These are phyloP conservation scores for Camelina hispida DNA, from an alignment of 345 rosid species.

Conservation along the genomic window DNA sequence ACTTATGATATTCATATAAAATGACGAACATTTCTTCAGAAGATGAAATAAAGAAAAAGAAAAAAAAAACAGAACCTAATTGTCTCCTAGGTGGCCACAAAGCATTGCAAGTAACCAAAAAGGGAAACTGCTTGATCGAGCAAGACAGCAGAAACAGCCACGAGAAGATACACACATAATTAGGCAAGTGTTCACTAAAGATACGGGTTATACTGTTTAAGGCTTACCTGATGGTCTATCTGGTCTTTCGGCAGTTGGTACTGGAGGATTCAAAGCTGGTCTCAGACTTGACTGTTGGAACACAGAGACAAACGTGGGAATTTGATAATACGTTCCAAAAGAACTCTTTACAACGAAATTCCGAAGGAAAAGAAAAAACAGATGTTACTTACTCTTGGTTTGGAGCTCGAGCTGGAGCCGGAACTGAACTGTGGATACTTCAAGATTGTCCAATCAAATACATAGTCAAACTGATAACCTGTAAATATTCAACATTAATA, in stretches of 20 bases:
- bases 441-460: conserved; percentile 95
- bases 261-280: conserved; percentile 60
- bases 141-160: conserved; percentile 9
- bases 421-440: conserved; percentile 90
- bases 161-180: background rate
- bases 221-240: conserved; percentile 80
- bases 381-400: conserved; percentile 66
- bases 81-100: background rate
- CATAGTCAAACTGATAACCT: conserved; percentile 97
- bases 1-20: background rate
- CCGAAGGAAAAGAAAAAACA: background rate
- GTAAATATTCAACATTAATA: conserved; percentile 36
- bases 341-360: background rate
- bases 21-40: background rate
- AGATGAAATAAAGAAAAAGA: background rate
- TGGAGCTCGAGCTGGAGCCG: conserved; percentile 75
- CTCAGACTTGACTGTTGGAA: conserved; percentile 59
- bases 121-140: background rate
- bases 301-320: conserved; percentile 31
- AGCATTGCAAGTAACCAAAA: conserved; percentile 3
- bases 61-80: background rate
- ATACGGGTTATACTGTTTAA: conserved; percentile 28
- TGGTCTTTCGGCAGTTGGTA: conserved; percentile 63
- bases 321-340: background rate
- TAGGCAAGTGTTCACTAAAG: background rate